Conservation (phyloP, 345 rosid species). For the Sapria himalayana region DNA sequence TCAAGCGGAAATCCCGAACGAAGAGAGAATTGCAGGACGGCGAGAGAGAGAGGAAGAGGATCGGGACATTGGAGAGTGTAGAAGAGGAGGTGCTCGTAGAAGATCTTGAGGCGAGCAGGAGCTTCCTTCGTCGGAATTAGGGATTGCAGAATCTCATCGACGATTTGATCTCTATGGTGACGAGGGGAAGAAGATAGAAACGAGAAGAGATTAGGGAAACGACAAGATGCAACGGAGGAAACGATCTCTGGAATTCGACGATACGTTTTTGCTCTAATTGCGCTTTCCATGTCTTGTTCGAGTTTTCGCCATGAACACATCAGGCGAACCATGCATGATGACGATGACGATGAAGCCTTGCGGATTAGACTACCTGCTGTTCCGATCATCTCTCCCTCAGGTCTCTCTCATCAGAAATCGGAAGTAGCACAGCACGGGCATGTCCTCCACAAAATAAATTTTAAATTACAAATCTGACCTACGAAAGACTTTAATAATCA, state of each 20-base stretch:
- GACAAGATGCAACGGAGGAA: constrained; percentile 17
- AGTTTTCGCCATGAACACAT: constrained; percentile 22
- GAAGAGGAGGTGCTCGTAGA: constrained; percentile 41
- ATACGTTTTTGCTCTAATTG: constrained; percentile 37
- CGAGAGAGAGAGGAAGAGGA: constrained; percentile 45
- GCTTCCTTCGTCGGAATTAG: constrained; percentile 40
- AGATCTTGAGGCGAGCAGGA: constrained; percentile 22
- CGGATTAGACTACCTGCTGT: no score
- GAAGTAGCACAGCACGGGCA: no score
- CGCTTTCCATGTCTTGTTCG: constrained; percentile 28
- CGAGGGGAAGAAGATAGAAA: constrained; percentile 33
- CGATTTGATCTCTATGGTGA: constrained; percentile 18
- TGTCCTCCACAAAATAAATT: no score
- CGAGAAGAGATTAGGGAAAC: constrained; percentile 33
- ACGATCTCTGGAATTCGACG: constrained; percentile 32
- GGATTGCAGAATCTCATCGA: constrained; percentile 50
- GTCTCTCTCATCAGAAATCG: no score
- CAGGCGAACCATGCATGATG: constrained; percentile 6
- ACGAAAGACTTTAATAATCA: no score
- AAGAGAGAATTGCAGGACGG: constrained; percentile 49
- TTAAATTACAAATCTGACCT: no score
- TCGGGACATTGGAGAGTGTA: constrained; percentile 37
- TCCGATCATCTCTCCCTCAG: no score
- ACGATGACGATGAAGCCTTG: neutral
- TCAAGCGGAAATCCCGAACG: constrained; percentile 52